phyloP scores from a whole-genome alignment of 345 rosid species.

The Hibiscus tridactylites region DNA sequence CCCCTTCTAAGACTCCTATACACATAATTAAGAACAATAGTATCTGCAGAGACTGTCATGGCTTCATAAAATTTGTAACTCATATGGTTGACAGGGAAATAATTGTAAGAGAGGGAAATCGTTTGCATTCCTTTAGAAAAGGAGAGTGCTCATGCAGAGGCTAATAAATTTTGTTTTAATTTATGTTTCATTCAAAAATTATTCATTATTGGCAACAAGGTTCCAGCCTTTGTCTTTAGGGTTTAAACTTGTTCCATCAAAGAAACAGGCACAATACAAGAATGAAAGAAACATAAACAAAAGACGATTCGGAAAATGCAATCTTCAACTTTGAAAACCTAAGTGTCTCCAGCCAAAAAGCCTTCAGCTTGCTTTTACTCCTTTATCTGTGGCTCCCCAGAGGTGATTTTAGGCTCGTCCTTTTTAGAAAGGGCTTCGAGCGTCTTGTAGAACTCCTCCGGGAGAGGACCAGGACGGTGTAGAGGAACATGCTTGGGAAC shows the following conservation, averaged over 20 bases:
- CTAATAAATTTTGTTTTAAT: not conserved
- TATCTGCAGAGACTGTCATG: slow-evolving; percentile 30
- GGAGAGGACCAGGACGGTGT: slow-evolving; percentile 96
- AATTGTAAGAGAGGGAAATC: slow-evolving; percentile 27
- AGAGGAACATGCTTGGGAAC: slow-evolving; percentile 89
- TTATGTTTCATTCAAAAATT: not conserved
- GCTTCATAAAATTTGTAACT: slow-evolving; percentile 20
- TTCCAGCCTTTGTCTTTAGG: slow-evolving; percentile 21
- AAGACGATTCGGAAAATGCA: slow-evolving; percentile 5
- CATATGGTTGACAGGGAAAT: slow-evolving; percentile 21
- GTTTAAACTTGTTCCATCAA: slow-evolving; percentile 18
- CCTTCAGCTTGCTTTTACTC: slow-evolving; percentile 22
- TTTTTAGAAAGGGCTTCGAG: slow-evolving; percentile 41
- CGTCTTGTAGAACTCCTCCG: slow-evolving; percentile 78
- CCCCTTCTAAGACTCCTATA: slow-evolving; percentile 16
- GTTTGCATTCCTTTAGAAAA: slow-evolving; percentile 19
- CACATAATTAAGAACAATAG: slow-evolving; percentile 22
- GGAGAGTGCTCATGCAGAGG: slow-evolving; percentile 27
- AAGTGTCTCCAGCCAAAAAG: not conserved
- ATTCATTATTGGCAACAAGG: slow-evolving; percentile 28
- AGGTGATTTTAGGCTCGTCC: slow-evolving; percentile 39
- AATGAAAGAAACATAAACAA: slow-evolving; percentile 10
- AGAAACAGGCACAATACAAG: slow-evolving; percentile 27
- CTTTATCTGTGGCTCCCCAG: slow-evolving; percentile 41
- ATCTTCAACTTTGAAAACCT: slow-evolving; percentile 17